A percentile compares a stretch with the other conserved stretches of the same genome.
Evolutionary conservation across 306 rosid genomes (phyloP).

Genomic region (Malus domestica): DNA sequence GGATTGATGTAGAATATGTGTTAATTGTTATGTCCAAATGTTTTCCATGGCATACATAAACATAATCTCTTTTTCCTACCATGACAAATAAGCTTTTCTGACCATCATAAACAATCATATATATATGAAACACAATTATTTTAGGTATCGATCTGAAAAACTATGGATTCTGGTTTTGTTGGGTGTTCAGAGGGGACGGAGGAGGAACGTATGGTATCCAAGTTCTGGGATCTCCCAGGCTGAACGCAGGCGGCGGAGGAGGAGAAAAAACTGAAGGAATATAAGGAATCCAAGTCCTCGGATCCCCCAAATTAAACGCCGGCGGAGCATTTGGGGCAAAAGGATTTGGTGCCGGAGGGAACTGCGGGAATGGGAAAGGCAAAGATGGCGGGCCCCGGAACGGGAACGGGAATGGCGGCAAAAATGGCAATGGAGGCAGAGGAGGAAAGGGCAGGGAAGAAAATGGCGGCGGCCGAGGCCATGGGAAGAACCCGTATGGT

Average conservation of each 20-base stretch:
- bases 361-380: constrained; percentile 21
- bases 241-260: constrained; percentile 33
- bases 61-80: not conserved
- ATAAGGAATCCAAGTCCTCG: constrained; percentile 40
- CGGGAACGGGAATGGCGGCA: constrained; percentile 32
- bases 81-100: not conserved
- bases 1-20: not conserved
- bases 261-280: constrained; percentile 26
- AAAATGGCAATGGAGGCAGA: constrained; percentile 18
- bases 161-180: constrained; percentile 34
- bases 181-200: constrained; percentile 28
- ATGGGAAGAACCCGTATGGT: constrained; percentile 30
- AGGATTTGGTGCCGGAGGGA: constrained; percentile 27
- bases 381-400: constrained; percentile 2
- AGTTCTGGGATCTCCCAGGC: constrained; percentile 43
- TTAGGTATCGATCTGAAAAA: constrained; percentile 1
- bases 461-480: constrained; percentile 29
- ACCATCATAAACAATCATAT: not conserved
- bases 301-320: constrained; percentile 37
- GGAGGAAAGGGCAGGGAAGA: constrained; percentile 21
- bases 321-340: constrained; percentile 33
- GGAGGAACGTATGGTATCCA: constrained; percentile 42
- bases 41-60: not conserved
- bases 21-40: constrained; percentile 1
- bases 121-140: constrained; percentile 3